Percentiles rank a stretch among this genome's conserved stretches.
phyloP scores from a whole-genome alignment of 805 yeast genomes.

The Pichia manshurica region DNA sequence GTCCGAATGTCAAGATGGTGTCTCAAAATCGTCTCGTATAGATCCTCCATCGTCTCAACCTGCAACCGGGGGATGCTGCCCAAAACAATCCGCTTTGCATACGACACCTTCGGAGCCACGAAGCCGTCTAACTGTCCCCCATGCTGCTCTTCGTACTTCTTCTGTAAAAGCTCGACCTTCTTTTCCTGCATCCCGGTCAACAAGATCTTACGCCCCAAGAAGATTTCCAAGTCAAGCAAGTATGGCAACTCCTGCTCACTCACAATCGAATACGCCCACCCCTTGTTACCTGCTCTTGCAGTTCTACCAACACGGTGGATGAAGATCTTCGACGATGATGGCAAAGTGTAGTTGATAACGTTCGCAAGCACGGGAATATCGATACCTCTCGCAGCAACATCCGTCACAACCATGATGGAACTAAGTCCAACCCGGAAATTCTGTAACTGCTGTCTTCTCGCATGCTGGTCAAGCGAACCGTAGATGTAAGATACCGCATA shows the following conservation, averaged over 20 bases:
- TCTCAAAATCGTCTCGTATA: slow-evolving; percentile 53
- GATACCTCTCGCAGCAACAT: slow-evolving; percentile 98
- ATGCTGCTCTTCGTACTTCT: slow-evolving; percentile 2
- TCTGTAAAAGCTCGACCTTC: slow-evolving; percentile 46
- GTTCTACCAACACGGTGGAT: slow-evolving; percentile 98
- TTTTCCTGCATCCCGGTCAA: slow-evolving; percentile 65
- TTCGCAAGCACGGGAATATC: slow-evolving; percentile 96
- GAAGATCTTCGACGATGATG: slow-evolving; percentile 88
- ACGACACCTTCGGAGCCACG: slow-evolving; percentile 56
- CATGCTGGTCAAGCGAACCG: slow-evolving; percentile 92
- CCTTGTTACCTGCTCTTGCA: slow-evolving; percentile 96
- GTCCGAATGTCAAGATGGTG: slow-evolving; percentile 64
- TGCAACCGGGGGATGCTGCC: slow-evolving; percentile 76
- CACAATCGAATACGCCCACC: slow-evolving; percentile 94
- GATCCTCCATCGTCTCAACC: slow-evolving; percentile 68
- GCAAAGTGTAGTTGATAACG: slow-evolving; percentile 86
- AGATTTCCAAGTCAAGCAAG: slow-evolving; percentile 80
- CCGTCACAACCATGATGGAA: slow-evolving; percentile 89
- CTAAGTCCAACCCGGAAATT: slow-evolving; percentile 83
- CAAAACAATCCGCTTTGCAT: slow-evolving; percentile 69
- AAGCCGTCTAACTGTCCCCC: slow-evolving; percentile 18
- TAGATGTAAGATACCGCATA: slow-evolving; percentile 83
- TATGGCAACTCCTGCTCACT: slow-evolving; percentile 85
- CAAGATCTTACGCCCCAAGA: slow-evolving; percentile 76
- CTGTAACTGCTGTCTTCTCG: slow-evolving; percentile 82